Evolutionary conservation across 306 rosid species (phyloP), one percentile per base, ranked within the genome.

Genomic region (Cucurbita maxima): DNA sequence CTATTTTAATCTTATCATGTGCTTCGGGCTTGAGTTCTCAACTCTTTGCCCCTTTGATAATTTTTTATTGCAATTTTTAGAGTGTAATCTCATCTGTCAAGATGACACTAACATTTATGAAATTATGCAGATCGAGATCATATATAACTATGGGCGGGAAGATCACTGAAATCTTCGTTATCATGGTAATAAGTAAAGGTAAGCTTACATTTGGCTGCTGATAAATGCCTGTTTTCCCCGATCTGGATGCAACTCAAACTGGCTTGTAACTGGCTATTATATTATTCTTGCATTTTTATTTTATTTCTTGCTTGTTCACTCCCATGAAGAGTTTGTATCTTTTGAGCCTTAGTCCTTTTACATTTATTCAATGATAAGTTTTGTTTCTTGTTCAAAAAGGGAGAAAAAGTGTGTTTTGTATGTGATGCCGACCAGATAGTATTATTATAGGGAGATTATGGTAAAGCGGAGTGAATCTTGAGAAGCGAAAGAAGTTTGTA

Each of bases 131-230:
- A 86, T 93, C 82, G 97, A 90, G 88, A 89, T 92, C 72, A 77
- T 86, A 68, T 94, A 89, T 75, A 60, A 90, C 86, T 94, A 82
- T 79, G 98, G 98, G 50, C 86, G 84, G 66, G 98, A 93, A 89
- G 87, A 89, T 74, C 82, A 90, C 89, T 88, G 79, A 88, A 82
- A 72, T 56, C 56, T 47, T 76, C 50, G 43, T 58, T 81, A 73
- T 48, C 76, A 20, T 82, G 82, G 69, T 58, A 75, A 81, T 77
- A 55, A 90, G 89, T 87, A 87, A 88, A 84, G 84, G 89, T 86
- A 64, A 74, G 85, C 67, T 63, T 67, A 19, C 14, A 37, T 37
- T 36, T 52, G 15, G 48, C 11, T 50, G 25, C 69, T 43, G 53
- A 66, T 66, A 19, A 13, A 14, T 7, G 34, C 12, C 20, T 63